phyloP scores from a whole-genome alignment of 352 stramenopile species.

The Detonula confervacea region DNA sequence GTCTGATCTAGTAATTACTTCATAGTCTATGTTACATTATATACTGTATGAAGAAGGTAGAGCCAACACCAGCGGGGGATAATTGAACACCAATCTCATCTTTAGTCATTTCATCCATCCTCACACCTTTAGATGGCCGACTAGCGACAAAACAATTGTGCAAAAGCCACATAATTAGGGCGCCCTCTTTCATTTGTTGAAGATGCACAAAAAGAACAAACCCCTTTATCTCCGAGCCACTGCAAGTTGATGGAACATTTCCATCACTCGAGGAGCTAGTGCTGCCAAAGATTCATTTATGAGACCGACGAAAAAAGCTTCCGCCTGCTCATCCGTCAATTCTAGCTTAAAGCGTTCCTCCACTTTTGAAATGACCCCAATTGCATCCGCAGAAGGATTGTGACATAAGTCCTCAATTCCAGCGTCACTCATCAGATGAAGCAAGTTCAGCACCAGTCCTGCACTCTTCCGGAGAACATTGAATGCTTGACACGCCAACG shows the following conservation, averaged over 20 bases:
- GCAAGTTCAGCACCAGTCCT: conserved; percentile 97
- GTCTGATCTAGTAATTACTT: no score
- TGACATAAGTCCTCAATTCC: conserved; percentile 93
- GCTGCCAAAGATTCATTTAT: conserved; percentile 95
- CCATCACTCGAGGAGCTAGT: conserved; percentile 86
- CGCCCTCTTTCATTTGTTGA: no score
- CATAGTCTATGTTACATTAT: no score
- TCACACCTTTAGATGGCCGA: no score
- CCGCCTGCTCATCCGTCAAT: conserved; percentile 96
- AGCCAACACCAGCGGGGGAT: no score
- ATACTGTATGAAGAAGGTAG: no score
- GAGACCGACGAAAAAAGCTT: conserved; percentile 95
- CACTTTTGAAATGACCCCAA: conserved; percentile 86
- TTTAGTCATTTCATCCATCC: no score
- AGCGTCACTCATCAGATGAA: conserved; percentile 98
- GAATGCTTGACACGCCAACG: conserved; percentile 87
- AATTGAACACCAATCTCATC: no score
- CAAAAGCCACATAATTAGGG: no score
- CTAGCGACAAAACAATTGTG: no score
- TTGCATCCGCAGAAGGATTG: conserved; percentile 78
- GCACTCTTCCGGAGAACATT: conserved; percentile 96
- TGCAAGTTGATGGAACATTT: conserved; percentile 85
- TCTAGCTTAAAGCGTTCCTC: conserved; percentile 97
- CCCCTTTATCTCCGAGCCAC: conserved; percentile 71
- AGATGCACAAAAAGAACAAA: no score